Percentiles rank a stretch among this genome's conserved stretches.
These are phyloP conservation scores for Colletotrichum eleusines DNA, from an alignment of 2,329 filamentous ascomycete species.

Conservation along the genomic window DNA sequence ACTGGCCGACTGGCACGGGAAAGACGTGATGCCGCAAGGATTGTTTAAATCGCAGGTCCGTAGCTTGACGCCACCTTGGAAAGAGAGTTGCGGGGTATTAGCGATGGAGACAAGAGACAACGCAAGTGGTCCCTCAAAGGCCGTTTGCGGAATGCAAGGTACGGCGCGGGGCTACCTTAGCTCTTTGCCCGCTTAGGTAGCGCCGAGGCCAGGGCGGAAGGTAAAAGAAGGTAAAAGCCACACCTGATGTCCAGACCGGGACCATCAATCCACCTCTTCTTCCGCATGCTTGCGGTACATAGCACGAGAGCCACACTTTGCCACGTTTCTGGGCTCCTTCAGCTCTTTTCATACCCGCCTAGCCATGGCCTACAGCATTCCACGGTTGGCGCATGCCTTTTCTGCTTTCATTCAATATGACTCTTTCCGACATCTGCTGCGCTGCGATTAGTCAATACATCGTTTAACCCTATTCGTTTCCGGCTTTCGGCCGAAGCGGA, in stretches of 20 bases:
- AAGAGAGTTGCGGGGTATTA: conserved; percentile 19
- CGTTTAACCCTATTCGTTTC: background rate
- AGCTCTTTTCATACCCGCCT: too few species aligned
- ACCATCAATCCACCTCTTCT: background rate
- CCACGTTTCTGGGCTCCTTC: conserved; percentile 2
- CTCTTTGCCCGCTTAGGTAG: conserved; percentile 3
- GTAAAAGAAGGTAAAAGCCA: conserved; percentile 40
- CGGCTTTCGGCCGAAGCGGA: background rate
- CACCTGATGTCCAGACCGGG: conserved; percentile 37
- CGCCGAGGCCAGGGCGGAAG: conserved; percentile 28
- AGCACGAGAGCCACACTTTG: conserved; percentile 20
- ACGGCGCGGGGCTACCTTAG: conserved; percentile 31
- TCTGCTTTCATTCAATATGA: background rate
- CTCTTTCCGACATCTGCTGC: too few species aligned
- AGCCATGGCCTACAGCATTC: background rate
- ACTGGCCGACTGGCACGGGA: background rate
- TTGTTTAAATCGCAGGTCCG: conserved; percentile 21
- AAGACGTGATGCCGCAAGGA: background rate
- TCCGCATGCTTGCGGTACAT: conserved; percentile 31
- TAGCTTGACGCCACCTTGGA: conserved; percentile 23
- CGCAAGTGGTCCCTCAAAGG: conserved; percentile 21
- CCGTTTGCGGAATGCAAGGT: conserved; percentile 40
- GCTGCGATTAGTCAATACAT: too few species aligned
- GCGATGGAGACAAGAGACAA: background rate
- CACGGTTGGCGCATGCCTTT: background rate